Base-by-base conservation (phyloP, 768 basidiomycete genomes). In the Solioccasus polychromus region DNA sequence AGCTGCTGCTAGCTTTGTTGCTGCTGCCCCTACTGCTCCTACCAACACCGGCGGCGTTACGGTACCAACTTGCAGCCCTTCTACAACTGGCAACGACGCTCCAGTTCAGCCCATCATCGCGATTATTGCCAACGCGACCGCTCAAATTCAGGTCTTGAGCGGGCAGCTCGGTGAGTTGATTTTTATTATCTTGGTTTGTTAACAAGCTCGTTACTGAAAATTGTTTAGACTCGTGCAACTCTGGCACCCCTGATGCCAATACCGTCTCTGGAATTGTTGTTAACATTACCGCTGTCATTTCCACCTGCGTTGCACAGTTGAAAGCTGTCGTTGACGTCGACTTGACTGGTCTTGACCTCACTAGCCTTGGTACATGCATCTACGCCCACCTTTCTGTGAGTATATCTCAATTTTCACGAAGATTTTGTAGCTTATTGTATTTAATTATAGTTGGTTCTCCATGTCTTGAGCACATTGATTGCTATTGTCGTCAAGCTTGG, bases 1-100 rank as follows among this genome's bases (percentile, higher is more conserved):
- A 8, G 51, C 47, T 0, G 59, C 46, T 3, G 35, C 50, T 7
- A 45, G 55, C 48, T 43, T 60, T 12, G 54, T 57, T 9, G 47
- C 43, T 28, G 59, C 58, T 4, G 50, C 36, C 0, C 59, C 59
- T 5, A 3, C 40, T 3, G 3, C 12, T 3, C 2, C 32, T 18
- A 5, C 17, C 17, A 4, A 15, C 3, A 18, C 17, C 32, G n/a
- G 11, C 14, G 15, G 30, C 20, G 18, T 11, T 4, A 11, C 32
- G 17, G 17, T 11, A 1, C 22, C 32, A 6, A 5, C 42, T 9
- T 28, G 22, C 18, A 10, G n/a, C 19, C 32, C 42, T 28, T 20
- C 7, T 35, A 12, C 25, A 11, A 11, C 37, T 12, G 14, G n/a
- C n/a, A n/a, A n/a, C n/a, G n/a, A n/a, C n/a, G n/a, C n/a, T n/a